Base-by-base conservation (phyloP, 2,329 filamentous ascomycete species). In the Magnaporthiopsis incrustans region DNA sequence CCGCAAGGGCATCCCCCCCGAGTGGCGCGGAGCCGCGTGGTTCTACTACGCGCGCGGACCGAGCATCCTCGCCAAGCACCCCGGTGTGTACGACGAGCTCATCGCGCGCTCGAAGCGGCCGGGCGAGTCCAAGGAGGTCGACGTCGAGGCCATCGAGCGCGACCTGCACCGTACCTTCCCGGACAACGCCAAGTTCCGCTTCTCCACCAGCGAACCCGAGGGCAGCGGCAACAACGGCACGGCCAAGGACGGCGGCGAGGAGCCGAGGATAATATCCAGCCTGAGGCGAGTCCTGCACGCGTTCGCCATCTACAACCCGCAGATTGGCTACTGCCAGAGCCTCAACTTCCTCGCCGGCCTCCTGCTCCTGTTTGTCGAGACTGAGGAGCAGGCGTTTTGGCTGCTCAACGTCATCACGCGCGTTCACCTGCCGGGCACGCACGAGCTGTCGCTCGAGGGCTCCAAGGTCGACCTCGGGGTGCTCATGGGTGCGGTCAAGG, bases 21-120 rank as follows among this genome's bases (percentile, higher is more conserved):
- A 97, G 68, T 96, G 92, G 87, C 86, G 94, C 71, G 94, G 94
- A n/a, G 89, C 91, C 7, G 94, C 94, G 59, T 98, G 94, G 94
- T 98, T 96, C 75, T 97, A 90, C 78, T 98, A 97, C 73, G 92
- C 92, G 14, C 92, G 92, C 26, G 94, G 94, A 1, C 92, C 92
- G 30, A 86, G 88, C 59, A 89, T 92, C 68, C 75, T 97, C 66
- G 84, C 86, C 62, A 89, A 91, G 71, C 85, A 96, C 69, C 83
- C 86, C 6, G 91, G 91, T 1, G 78, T 94, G 22, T 98, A 97
- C 73, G 83, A 87, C 63, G 82, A 86, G 63, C 78, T 96, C 56
- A 79, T 95, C 38, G 79, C 83, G 64, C 81, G 85, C 66, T 71
- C 72, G 8, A 67, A 67, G 25, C 64, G 57, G 0, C 35, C 33